Conservation (phyloP, 2,329 filamentous ascomycete genomes). For the Ceratocystis destructans region DNA sequence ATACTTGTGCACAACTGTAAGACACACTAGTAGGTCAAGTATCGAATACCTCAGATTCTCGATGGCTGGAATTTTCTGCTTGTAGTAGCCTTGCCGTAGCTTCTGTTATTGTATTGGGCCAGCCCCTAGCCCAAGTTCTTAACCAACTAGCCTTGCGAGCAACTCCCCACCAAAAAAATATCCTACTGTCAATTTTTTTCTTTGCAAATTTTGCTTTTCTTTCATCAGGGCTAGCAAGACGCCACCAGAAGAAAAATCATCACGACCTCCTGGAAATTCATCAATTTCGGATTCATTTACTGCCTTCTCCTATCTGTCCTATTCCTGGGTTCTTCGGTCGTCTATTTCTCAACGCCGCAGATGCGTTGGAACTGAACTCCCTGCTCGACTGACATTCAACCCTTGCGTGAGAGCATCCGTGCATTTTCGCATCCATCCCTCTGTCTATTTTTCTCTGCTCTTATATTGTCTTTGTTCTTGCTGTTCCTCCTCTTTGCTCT, state of each 20-base stretch:
- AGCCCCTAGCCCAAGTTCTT: neutral
- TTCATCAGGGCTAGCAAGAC: neutral
- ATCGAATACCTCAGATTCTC: neutral
- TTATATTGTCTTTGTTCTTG: slow-evolving; percentile 14
- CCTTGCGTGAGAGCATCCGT: slow-evolving; percentile 18
- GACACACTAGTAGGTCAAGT: neutral
- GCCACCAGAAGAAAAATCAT: neutral
- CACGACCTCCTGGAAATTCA: neutral
- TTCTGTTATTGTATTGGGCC: neutral
- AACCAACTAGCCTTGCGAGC: neutral
- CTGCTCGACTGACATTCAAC: slow-evolving; percentile 10
- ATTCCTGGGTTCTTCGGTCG: neutral
- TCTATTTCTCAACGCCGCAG: no score
- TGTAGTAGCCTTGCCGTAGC: neutral
- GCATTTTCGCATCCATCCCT: slow-evolving; percentile 13
- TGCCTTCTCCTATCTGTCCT: neutral
- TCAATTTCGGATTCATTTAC: neutral
- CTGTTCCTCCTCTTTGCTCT: slow-evolving; percentile 3
- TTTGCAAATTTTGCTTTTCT: neutral
- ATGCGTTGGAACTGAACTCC: neutral
- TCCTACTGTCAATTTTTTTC: neutral
- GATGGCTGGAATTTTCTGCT: neutral
- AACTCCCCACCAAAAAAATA: neutral
- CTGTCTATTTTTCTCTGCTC: slow-evolving; percentile 7
- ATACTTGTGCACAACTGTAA: no score